These are phyloP conservation scores for Pterulicium gracile DNA, from an alignment of 1,284 basidiomycete species.

Conservation along the genomic window DNA sequence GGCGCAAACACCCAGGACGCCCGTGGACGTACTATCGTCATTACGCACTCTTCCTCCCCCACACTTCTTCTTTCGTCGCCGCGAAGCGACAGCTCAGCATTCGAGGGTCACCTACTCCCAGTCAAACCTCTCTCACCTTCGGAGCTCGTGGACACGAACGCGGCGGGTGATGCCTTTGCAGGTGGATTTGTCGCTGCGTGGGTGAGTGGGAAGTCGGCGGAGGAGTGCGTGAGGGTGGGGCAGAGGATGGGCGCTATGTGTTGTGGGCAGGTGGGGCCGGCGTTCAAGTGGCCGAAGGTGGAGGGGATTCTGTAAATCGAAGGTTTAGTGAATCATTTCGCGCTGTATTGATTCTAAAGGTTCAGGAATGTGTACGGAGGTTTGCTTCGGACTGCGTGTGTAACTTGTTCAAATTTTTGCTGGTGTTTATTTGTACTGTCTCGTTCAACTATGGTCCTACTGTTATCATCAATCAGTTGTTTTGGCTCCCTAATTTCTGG, in stretches of 20 bases:
- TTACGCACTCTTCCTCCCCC: conserved; percentile 83
- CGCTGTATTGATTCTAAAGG: no score
- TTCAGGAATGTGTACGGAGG: no score
- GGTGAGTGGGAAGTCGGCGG: conserved; percentile 71
- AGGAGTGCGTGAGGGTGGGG: conserved; percentile 76
- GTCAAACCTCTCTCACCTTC: conserved; percentile 56
- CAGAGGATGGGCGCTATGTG: conserved; percentile 88
- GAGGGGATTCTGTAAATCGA: no score
- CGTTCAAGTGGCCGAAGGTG: background rate
- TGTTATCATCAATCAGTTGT: no score
- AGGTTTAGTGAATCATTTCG: no score
- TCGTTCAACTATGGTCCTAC: no score
- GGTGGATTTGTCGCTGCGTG: conserved; percentile 91
- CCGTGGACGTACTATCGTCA: conserved; percentile 75
- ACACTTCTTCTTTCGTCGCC: conserved; percentile 74
- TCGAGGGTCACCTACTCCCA: conserved; percentile 39
- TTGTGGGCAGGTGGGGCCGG: conserved; percentile 65
- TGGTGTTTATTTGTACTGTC: no score
- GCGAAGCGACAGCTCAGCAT: conserved; percentile 27
- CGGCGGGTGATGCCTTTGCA: conserved; percentile 98
- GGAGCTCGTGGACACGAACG: conserved; percentile 95
- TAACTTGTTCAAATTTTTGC: no score
- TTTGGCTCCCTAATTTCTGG: no score
- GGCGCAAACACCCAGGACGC: conserved; percentile 43
- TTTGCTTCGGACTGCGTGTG: no score